A percentile compares a stretch with the other conserved stretches of the same genome.
Evolutionary conservation across 208 protist genomes (phyloP).

Genomic region (Crithidia expoeki): DNA sequence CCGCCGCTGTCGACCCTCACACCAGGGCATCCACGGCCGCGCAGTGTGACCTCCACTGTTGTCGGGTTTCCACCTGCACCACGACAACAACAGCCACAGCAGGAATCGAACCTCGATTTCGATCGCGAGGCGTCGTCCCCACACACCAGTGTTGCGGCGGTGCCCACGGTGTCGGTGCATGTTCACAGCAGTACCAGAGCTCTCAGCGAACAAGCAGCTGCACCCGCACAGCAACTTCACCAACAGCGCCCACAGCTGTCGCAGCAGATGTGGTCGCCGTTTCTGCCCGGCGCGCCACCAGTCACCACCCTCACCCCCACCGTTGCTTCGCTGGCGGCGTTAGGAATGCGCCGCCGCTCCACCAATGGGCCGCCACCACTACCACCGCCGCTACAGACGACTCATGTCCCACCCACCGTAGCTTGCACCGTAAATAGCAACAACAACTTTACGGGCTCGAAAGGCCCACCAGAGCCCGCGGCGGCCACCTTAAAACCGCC

Average conservation of each 20-base stretch:
- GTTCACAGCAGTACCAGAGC: slow-evolving; percentile 5
- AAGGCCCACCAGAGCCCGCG: neutral
- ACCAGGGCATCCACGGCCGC: neutral
- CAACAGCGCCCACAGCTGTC: neutral
- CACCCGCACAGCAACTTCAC: neutral
- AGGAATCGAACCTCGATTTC: neutral
- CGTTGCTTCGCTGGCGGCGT: neutral
- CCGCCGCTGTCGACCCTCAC: neutral
- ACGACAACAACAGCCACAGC: slow-evolving; percentile 1
- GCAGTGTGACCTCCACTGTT: neutral
- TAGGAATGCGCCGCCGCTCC: neutral
- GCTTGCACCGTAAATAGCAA: neutral
- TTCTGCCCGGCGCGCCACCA: neutral
- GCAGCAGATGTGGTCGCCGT: neutral
- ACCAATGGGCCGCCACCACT: neutral
- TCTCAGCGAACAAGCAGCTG: neutral
- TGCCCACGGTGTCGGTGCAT: slow-evolving; percentile 9
- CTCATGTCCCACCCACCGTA: neutral
- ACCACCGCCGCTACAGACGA: neutral
- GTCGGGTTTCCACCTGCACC: neutral
- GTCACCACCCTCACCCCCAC: neutral
- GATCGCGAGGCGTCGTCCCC: slow-evolving; percentile 1
- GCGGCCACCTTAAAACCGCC: slow-evolving; percentile 7
- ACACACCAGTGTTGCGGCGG: neutral
- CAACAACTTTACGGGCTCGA: neutral